Evolutionary conservation across 352 stramenopile genomes (phyloP).

Genomic region (Phytophthora palmivora): DNA sequence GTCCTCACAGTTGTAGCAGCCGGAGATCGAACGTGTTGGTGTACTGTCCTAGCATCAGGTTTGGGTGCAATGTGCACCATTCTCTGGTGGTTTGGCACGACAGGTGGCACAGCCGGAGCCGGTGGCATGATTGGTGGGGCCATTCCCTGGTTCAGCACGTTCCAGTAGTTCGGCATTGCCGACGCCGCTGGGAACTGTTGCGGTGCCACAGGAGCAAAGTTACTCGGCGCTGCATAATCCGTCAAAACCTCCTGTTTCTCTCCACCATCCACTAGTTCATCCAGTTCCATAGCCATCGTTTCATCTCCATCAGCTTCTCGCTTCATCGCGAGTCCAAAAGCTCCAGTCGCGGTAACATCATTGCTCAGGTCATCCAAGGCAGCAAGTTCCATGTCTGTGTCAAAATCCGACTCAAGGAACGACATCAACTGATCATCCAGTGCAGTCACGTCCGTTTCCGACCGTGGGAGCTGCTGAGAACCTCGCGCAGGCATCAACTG

Average conservation of each 20-base stretch:
- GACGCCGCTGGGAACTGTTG: constrained; percentile 73
- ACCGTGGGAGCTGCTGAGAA: neutral
- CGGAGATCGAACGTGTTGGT: constrained; percentile 17
- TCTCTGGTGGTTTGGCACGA: constrained; percentile 29
- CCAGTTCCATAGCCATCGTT: constrained; percentile 45
- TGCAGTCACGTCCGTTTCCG: constrained; percentile 25
- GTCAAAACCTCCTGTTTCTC: constrained; percentile 25
- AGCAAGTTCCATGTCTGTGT: constrained; percentile 75
- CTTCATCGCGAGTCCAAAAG: constrained; percentile 21
- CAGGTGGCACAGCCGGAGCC: constrained; percentile 35
- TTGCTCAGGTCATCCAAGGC: constrained; percentile 56
- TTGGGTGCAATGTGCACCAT: constrained; percentile 87
- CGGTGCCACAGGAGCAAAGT: constrained; percentile 24
- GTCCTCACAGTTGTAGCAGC: constrained; percentile 13
- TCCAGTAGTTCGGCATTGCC: constrained; percentile 88
- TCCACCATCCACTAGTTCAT: constrained; percentile 27
- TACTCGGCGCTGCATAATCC: constrained; percentile 6
- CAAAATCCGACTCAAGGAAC: constrained; percentile 63
- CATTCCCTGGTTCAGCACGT: constrained; percentile 80
- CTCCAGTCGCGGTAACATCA: neutral
- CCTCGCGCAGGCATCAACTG: constrained; percentile 25
- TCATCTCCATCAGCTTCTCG: constrained; percentile 35
- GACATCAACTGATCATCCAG: constrained; percentile 54
- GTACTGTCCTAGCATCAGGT: constrained; percentile 42
- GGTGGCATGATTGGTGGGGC: constrained; percentile 35